phyloP scores from a whole-genome alignment of 2,329 filamentous ascomycete genomes.

The Aspergillus ustus region DNA sequence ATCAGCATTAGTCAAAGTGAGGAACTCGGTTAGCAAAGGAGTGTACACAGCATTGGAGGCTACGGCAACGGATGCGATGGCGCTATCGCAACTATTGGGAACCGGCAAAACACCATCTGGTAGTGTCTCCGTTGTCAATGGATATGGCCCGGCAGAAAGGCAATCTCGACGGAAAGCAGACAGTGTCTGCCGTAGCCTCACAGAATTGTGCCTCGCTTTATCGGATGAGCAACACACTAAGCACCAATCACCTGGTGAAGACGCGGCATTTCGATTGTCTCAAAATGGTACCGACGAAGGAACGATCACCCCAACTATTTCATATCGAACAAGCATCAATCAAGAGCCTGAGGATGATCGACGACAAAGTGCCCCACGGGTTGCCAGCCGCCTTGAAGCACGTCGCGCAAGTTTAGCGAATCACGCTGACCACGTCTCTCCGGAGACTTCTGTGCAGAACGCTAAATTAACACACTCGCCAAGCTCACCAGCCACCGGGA shows the following conservation, averaged over 20 bases:
- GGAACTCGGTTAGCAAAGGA: conserved; percentile 68
- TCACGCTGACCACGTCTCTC: conserved; percentile 20
- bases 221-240: conserved; percentile 60
- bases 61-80: conserved; percentile 79
- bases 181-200: conserved; percentile 88
- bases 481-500: conserved; percentile 34
- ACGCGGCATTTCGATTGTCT: conserved; percentile 24
- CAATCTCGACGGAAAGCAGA: conserved; percentile 89
- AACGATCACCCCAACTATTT: conserved; percentile 31
- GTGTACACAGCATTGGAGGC: conserved; percentile 80
- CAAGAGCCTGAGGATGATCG: conserved; percentile 44
- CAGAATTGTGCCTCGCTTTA: conserved; percentile 86
- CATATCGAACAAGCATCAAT: conserved; percentile 43
- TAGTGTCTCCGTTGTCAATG: conserved; percentile 42
- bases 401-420: conserved; percentile 46
- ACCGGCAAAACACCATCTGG: conserved; percentile 66
- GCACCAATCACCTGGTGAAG: conserved; percentile 37
- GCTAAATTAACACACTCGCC: conserved; percentile 21
- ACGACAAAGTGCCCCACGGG: conserved; percentile 34
- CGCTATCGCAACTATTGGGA: conserved; percentile 78
- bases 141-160: conserved; percentile 66
- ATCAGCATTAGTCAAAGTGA: conserved; percentile 79
- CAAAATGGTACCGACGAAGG: conserved; percentile 34
- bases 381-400: conserved; percentile 42
- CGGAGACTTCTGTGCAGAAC: conserved; percentile 16